These are phyloP conservation scores for Solanum virginianum DNA, from an alignment of 257 asterid genomes.

Conservation along the genomic window DNA sequence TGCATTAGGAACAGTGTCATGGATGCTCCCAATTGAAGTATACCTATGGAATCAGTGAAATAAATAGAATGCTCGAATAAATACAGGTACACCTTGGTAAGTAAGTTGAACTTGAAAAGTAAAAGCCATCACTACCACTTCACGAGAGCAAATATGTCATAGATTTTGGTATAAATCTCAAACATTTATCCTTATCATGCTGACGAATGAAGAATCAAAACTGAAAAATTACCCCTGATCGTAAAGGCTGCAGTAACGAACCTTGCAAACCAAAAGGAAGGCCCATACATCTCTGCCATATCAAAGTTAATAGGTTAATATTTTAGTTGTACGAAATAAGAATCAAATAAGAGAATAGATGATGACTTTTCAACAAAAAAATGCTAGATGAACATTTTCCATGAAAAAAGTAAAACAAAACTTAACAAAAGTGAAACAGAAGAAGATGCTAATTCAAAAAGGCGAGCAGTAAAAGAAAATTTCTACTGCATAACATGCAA, in stretches of 20 bases:
- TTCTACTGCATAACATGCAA: background rate
- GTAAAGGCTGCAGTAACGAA: constrained; percentile 84
- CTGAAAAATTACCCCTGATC: constrained; percentile 66
- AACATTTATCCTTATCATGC: background rate
- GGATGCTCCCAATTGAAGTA: constrained; percentile 94
- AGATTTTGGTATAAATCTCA: background rate
- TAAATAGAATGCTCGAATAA: background rate
- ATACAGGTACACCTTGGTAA: background rate
- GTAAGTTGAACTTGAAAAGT: background rate
- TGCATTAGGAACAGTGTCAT: constrained; percentile 84
- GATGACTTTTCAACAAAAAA: background rate
- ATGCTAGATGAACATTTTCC: background rate
- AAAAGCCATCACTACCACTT: background rate
- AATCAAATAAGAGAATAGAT: background rate
- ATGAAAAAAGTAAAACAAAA: background rate
- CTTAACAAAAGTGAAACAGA: background rate
- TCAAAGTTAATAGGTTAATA: constrained; percentile 12
- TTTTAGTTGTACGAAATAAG: background rate
- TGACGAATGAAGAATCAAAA: background rate
- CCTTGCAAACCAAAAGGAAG: constrained; percentile 86
- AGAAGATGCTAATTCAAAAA: background rate
- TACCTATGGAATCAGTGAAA: constrained; percentile 39
- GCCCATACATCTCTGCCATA: constrained; percentile 90
- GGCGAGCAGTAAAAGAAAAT: background rate
- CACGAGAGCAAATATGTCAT: background rate